A percentile compares a stretch with the other conserved stretches of the same genome.
phyloP scores from a whole-genome alignment of 148 eudicot genomes.

The Cornus kousa region DNA sequence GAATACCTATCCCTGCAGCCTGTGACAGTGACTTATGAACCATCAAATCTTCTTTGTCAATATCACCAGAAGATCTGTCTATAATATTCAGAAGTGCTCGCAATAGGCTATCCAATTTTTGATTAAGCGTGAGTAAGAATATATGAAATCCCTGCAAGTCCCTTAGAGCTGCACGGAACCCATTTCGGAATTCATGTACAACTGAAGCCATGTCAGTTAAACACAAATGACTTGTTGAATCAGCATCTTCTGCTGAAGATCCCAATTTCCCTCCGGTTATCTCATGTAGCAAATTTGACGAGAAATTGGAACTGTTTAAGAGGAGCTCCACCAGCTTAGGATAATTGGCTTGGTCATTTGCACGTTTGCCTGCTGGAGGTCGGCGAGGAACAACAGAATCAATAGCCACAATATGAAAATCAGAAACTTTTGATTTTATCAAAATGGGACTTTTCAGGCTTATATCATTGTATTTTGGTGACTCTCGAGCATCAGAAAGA shows the following conservation, averaged over 20 bases:
- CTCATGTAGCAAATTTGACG: slow-evolving; percentile 71
- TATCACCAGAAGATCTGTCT: slow-evolving; percentile 56
- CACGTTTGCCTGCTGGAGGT: slow-evolving; percentile 93
- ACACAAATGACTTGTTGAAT: slow-evolving; percentile 21
- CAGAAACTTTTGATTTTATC: slow-evolving; percentile 30
- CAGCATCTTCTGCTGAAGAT: slow-evolving; percentile 37
- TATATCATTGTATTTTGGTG: slow-evolving; percentile 48
- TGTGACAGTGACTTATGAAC: slow-evolving; percentile 56
- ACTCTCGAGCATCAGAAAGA: slow-evolving; percentile 49
- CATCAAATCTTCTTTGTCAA: slow-evolving; percentile 73
- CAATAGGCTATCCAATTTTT: slow-evolving; percentile 74
- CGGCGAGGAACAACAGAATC: slow-evolving; percentile 98
- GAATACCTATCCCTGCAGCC: slow-evolving; percentile 19
- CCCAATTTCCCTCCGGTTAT: slow-evolving; percentile 85
- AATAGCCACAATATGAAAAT: slow-evolving; percentile 80
- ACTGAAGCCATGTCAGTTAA: slow-evolving; percentile 51
- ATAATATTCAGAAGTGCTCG: slow-evolving; percentile 63
- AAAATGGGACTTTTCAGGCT: slow-evolving; percentile 40
- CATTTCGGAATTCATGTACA: slow-evolving; percentile 69
- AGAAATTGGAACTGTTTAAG: slow-evolving; percentile 74
- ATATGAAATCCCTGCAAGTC: slow-evolving; percentile 98
- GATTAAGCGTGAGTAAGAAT: slow-evolving; percentile 87
- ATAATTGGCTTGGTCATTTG: slow-evolving; percentile 80
- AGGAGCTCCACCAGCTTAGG: slow-evolving; percentile 93
- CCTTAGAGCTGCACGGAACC: slow-evolving; percentile 83